Percentiles rank a stretch among this genome's conserved stretches.
These are phyloP conservation scores for Rhizopogon vinicolor DNA, from an alignment of 768 basidiomycete species.

Conservation along the genomic window DNA sequence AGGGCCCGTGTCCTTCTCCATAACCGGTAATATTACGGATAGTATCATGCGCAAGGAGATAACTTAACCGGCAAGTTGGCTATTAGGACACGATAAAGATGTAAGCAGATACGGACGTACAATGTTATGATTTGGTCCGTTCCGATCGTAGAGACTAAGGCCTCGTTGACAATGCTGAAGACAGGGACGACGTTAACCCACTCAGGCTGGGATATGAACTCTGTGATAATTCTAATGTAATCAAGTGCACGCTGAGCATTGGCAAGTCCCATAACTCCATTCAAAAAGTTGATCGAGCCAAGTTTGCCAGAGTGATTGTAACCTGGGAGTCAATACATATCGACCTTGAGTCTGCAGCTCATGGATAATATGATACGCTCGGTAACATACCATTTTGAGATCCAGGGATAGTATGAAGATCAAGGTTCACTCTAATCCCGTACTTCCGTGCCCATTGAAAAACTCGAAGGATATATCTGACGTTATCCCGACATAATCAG, in stretches of 20 bases:
- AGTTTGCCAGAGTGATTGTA: constrained; percentile 58
- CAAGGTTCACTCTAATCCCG: constrained; percentile 78
- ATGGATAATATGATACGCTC: background rate
- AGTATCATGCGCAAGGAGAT: constrained; percentile 54
- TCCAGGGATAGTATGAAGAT: constrained; percentile 77
- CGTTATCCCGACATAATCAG: background rate
- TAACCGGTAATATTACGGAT: constrained; percentile 70
- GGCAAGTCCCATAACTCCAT: constrained; percentile 78
- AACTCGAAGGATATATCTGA: constrained; percentile 68
- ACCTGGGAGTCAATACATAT: constrained; percentile 24
- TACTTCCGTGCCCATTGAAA: constrained; percentile 87
- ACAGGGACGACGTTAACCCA: constrained; percentile 59
- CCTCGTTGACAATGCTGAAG: constrained; percentile 66
- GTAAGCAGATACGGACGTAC: constrained; percentile 33
- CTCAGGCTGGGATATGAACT: constrained; percentile 78
- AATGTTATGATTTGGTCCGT: constrained; percentile 49
- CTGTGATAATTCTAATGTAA: constrained; percentile 68
- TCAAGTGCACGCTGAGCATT: constrained; percentile 79
- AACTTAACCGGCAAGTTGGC: constrained; percentile 30
- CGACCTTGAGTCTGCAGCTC: background rate
- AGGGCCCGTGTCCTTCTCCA: constrained; percentile 59
- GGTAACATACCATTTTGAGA: constrained; percentile 59
- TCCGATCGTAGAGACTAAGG: constrained; percentile 49
- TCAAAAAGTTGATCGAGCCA: constrained; percentile 59
- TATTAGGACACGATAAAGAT: background rate